Evolutionary conservation across 331 rosid genomes (phyloP).

Genomic region (Pyrus hybrid): DNA sequence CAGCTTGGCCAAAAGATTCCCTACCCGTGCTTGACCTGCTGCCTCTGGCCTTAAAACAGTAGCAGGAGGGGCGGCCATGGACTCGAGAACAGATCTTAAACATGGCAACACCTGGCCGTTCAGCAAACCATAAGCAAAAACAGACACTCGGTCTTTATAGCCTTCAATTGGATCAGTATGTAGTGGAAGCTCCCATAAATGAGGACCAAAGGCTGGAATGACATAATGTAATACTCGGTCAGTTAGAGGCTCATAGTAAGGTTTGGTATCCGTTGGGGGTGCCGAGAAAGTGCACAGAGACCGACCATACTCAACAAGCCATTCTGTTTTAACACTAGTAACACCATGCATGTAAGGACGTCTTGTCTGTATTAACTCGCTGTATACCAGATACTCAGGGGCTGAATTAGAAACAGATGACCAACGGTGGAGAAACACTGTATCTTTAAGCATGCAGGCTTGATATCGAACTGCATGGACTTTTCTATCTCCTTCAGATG

Average conservation of each 20-base stretch:
- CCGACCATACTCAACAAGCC: conserved; percentile 58
- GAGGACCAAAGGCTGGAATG: conserved; percentile 64
- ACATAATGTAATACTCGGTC: conserved; percentile 60
- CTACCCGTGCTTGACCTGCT: conserved; percentile 57
- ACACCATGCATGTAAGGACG: no score
- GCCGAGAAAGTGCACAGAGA: conserved; percentile 62
- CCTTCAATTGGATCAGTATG: conserved; percentile 35
- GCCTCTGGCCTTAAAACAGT: conserved; percentile 72
- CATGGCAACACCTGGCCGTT: conserved; percentile 85
- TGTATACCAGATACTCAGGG: no score
- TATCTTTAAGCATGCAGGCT: conserved; percentile 63
- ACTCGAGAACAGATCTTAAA: conserved; percentile 41
- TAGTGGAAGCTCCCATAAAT: conserved; percentile 84
- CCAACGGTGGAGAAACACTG: conserved; percentile 57
- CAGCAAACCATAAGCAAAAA: conserved; percentile 74
- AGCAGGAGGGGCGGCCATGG: conserved; percentile 66
- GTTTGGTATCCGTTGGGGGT: conserved; percentile 51
- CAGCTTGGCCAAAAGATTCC: no score
- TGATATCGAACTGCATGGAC: conserved; percentile 49
- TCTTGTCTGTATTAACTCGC: no score
- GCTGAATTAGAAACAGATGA: no score
- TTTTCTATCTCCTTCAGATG: conserved; percentile 32
- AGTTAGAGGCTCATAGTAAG: conserved; percentile 55
- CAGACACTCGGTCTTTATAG: conserved; percentile 27
- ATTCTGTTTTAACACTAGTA: no score